Percentiles rank a stretch among this genome's conserved stretches.
Conservation (phyloP, 2,329 filamentous ascomycete genomes). For the Stemphylium beticola region DNA sequence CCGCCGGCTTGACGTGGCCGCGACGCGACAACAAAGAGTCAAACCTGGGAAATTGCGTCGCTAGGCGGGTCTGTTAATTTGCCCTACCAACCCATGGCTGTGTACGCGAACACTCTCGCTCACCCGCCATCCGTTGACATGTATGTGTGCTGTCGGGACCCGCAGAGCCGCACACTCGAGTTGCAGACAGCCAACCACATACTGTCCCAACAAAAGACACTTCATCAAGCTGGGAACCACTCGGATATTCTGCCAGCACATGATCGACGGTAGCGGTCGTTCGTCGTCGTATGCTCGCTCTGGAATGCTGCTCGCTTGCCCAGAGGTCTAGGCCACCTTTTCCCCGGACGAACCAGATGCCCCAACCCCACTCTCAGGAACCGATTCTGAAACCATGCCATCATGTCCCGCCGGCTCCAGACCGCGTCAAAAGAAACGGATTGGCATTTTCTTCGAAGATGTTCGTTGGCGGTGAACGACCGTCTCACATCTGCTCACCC, state of each 20-base stretch:
- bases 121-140: background rate
- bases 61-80: conserved; percentile 13
- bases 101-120: background rate
- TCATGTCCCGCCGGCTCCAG: conserved; percentile 12
- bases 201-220: conserved; percentile 18
- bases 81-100: conserved; percentile 2
- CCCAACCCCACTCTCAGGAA: conserved; percentile 15
- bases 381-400: conserved; percentile 17
- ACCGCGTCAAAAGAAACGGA: conserved; percentile 11
- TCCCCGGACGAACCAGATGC: conserved; percentile 23
- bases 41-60: conserved; percentile 11
- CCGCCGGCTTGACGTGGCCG: conserved; percentile 14
- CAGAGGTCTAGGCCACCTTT: conserved; percentile 13
- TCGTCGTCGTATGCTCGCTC: conserved; percentile 18
- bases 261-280: conserved; percentile 10
- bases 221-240: conserved; percentile 13
- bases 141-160: conserved; percentile 6
- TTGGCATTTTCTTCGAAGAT: background rate
- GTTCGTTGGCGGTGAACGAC: background rate
- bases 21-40: conserved; percentile 2
- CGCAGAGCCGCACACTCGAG: conserved; percentile 17
- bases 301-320: conserved; percentile 2
- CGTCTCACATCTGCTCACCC: background rate
- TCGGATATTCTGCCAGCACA: conserved; percentile 3
- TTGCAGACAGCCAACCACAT: conserved; percentile 11